Evolutionary conservation across 441 rosid species (phyloP).

Genomic region (Dalechampia spathulata): DNA sequence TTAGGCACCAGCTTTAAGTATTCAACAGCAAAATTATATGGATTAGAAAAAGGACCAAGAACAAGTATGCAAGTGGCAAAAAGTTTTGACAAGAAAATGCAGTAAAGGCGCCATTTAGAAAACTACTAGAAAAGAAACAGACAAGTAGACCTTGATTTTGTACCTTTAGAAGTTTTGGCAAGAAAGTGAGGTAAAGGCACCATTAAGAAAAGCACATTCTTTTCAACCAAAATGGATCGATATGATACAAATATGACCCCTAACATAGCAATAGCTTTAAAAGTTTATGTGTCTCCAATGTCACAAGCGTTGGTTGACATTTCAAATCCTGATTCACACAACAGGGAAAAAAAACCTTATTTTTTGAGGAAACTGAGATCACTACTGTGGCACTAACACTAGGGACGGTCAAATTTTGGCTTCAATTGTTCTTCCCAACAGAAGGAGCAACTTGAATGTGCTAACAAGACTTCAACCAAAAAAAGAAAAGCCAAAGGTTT

Average conservation of each 20-base stretch:
- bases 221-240: no score
- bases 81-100: neutral
- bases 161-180: neutral
- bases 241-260: neutral
- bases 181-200: no score
- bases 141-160: no score
- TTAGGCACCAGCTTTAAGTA: no score
- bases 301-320: no score
- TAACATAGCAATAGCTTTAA: neutral
- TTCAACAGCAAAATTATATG: neutral
- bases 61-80: neutral
- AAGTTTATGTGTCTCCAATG: neutral
- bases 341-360: no score
- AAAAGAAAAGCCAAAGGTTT: neutral
- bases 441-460: neutral
- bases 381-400: neutral
- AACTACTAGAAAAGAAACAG: no score
- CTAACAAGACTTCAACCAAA: neutral
- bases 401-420: neutral
- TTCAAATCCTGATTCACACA: neutral
- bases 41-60: neutral
- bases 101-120: no score
- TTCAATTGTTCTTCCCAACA: neutral
- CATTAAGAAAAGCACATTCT: no score
- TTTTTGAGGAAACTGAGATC: neutral